phyloP scores from a whole-genome alignment of 371 early-diverging fungal species.

The Mucor plumbeus region DNA sequence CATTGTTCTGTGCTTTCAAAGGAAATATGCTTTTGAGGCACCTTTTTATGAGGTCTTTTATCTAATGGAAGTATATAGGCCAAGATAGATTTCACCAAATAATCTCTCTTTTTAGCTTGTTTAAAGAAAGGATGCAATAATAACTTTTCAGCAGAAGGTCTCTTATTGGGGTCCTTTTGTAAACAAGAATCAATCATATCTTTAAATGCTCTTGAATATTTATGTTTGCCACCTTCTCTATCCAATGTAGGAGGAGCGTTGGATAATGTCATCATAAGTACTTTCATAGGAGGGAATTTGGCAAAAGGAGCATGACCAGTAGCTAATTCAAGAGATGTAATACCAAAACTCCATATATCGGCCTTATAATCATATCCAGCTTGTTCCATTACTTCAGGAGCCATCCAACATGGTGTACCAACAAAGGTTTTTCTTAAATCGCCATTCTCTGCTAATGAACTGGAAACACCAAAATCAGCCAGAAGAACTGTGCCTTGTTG shows the following conservation, averaged over 20 bases:
- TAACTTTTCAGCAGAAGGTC: constrained; percentile 82
- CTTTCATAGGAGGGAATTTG: constrained; percentile 88
- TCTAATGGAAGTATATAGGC: constrained; percentile 72
- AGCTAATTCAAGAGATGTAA: constrained; percentile 87
- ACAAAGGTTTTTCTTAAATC: constrained; percentile 81
- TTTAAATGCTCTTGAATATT: constrained; percentile 77
- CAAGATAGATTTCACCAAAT: constrained; percentile 65
- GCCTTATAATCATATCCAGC: constrained; percentile 88
- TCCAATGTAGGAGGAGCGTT: constrained; percentile 89
- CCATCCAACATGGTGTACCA: constrained; percentile 88
- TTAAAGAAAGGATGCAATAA: constrained; percentile 82
- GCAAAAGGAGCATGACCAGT: constrained; percentile 92
- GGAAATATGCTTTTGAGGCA: constrained; percentile 43
- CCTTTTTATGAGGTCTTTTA: constrained; percentile 59
- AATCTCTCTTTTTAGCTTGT: constrained; percentile 74
- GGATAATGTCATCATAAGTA: constrained; percentile 83
- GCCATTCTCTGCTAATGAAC: constrained; percentile 75
- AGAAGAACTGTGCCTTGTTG: constrained; percentile 80
- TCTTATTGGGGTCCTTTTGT: constrained; percentile 80
- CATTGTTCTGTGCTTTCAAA: constrained; percentile 47
- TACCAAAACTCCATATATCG: constrained; percentile 94
- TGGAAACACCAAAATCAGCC: constrained; percentile 92
- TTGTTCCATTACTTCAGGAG: constrained; percentile 79
- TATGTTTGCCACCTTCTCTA: constrained; percentile 74
- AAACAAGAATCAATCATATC: constrained; percentile 88